phyloP scores from a whole-genome alignment of 2,329 filamentous ascomycete species.

The Hortaea sp. region DNA sequence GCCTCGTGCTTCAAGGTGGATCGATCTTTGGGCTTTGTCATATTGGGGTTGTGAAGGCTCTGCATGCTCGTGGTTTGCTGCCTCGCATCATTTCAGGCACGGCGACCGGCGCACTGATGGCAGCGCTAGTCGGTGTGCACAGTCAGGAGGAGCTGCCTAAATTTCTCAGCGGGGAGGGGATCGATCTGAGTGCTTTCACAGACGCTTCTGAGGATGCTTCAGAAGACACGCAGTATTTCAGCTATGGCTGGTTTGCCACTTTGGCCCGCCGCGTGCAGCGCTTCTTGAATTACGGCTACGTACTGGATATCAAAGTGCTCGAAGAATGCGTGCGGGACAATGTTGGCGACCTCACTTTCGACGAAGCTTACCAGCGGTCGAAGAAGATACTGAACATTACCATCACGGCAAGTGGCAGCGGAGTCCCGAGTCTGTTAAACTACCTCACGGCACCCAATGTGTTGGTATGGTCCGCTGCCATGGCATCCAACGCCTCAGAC shows the following conservation, averaged over 20 bases:
- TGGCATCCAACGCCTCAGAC: slow-evolving; percentile 61
- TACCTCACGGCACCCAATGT: slow-evolving; percentile 91
- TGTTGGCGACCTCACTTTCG: slow-evolving; percentile 81
- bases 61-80: slow-evolving; percentile 69
- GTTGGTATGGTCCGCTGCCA: slow-evolving; percentile 71
- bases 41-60: slow-evolving; percentile 77
- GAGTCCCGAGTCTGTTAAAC: slow-evolving; percentile 77
- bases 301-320: slow-evolving; percentile 70
- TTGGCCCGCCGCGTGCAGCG: slow-evolving; percentile 56
- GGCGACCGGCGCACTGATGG: slow-evolving; percentile 80
- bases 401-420: slow-evolving; percentile 64
- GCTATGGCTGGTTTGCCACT: slow-evolving; percentile 39
- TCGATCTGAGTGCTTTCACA: slow-evolving; percentile 73
- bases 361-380: slow-evolving; percentile 79
- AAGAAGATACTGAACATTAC: slow-evolving; percentile 88
- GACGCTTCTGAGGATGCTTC: slow-evolving; percentile 25
- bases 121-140: slow-evolving; percentile 77
- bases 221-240: neutral
- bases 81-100: slow-evolving; percentile 88
- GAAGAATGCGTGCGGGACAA: slow-evolving; percentile 78
- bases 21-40: slow-evolving; percentile 88
- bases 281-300: slow-evolving; percentile 67
- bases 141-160: slow-evolving; percentile 72
- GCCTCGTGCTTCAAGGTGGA: slow-evolving; percentile 77
- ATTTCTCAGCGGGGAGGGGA: slow-evolving; percentile 67